phyloP scores from a whole-genome alignment of 2,329 filamentous ascomycete genomes.

The Microsporum canis region DNA sequence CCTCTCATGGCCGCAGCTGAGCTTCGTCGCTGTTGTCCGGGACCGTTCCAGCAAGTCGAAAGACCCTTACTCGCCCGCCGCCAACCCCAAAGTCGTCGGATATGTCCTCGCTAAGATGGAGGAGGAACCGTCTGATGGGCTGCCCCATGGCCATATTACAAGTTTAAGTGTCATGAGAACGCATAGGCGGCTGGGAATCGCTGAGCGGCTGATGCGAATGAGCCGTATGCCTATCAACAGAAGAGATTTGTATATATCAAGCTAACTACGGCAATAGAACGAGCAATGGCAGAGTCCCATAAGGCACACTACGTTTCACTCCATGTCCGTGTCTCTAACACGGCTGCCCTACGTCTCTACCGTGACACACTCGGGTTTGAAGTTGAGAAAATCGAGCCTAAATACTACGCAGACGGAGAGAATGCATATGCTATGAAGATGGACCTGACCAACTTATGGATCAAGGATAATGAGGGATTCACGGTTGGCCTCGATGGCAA shows the following conservation, averaged over 20 bases:
- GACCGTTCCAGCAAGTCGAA: conserved; percentile 61
- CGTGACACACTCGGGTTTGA: conserved; percentile 82
- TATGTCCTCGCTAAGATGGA: conserved; percentile 99
- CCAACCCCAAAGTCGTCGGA: conserved; percentile 77
- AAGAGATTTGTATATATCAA: background rate
- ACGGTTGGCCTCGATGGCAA: conserved; percentile 29
- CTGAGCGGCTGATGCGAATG: conserved; percentile 96
- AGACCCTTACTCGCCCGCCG: conserved; percentile 52
- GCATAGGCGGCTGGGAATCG: conserved; percentile 78
- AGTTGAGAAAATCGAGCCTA: conserved; percentile 54
- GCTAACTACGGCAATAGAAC: conserved; percentile 44
- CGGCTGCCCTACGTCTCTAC: conserved; percentile 83
- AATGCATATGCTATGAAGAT: conserved; percentile 92
- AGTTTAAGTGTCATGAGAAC: conserved; percentile 93
- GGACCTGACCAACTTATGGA: conserved; percentile 50
- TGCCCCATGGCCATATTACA: conserved; percentile 93
- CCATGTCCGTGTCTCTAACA: conserved; percentile 90
- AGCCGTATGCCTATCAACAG: conserved; percentile 51
- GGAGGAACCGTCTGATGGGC: conserved; percentile 82
- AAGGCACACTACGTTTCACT: conserved; percentile 85
- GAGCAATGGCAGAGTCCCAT: conserved; percentile 94
- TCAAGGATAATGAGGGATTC: conserved; percentile 34
- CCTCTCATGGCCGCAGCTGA: conserved; percentile 93
- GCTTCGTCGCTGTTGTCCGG: conserved; percentile 89
- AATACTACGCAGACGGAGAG: conserved; percentile 82